phyloP scores from a whole-genome alignment of 148 eudicot species.

The Chenopodium quinoa region DNA sequence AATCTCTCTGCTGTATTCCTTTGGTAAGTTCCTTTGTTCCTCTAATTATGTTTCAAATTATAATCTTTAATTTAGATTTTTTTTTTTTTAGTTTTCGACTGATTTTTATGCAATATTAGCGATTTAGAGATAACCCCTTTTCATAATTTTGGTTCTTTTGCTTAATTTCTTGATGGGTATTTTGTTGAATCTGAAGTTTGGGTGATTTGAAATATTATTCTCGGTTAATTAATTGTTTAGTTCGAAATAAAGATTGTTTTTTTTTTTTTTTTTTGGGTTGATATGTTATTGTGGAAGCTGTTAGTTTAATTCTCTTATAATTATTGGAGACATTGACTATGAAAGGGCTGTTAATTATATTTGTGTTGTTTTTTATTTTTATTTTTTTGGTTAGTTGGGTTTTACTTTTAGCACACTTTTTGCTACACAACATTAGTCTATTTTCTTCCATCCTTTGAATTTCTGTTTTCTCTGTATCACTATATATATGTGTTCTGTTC shows the following conservation, averaged over 20 bases:
- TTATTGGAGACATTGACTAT: slow-evolving; percentile 1
- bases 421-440: background rate
- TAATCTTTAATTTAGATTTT: too few species aligned
- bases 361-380: background rate
- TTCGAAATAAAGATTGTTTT: background rate
- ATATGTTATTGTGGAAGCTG: slow-evolving; percentile 3
- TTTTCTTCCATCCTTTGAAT: background rate
- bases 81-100: background rate
- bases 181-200: slow-evolving; percentile 15
- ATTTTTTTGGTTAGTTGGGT: background rate
- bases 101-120: background rate
- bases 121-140: background rate
- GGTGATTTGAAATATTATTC: background rate
- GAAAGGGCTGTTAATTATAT: background rate
- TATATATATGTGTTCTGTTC: background rate
- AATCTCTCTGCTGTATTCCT: background rate
- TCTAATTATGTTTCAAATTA: background rate
- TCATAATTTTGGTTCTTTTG: background rate
- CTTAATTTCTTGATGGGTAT: background rate
- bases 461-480: background rate
- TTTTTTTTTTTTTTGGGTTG: background rate
- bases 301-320: background rate
- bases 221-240: background rate
- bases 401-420: background rate
- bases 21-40: background rate